phyloP scores from a whole-genome alignment of 345 rosid genomes.

The Cardiospermum halicacabum region DNA sequence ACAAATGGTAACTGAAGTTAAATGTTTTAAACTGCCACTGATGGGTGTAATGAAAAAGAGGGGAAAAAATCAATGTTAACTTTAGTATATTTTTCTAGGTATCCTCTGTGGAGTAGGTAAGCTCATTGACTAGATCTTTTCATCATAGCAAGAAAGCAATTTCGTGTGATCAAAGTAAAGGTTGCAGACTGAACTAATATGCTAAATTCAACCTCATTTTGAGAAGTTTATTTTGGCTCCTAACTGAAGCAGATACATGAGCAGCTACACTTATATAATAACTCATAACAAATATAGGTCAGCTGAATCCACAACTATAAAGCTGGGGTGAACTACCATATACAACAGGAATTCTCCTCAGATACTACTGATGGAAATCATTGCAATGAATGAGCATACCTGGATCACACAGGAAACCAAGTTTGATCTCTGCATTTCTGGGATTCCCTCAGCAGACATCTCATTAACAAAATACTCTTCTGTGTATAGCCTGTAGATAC shows the following conservation, averaged over 20 bases:
- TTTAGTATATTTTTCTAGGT: background rate
- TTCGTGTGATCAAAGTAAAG: background rate
- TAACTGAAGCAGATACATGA: background rate
- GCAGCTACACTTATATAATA: background rate
- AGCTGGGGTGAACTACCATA: background rate
- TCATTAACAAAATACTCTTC: conserved; percentile 76
- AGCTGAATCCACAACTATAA: background rate
- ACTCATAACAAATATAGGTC: background rate
- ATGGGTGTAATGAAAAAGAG: no score
- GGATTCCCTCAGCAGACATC: conserved; percentile 84
- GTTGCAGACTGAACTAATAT: background rate
- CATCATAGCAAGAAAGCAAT: background rate
- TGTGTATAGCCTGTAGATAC: conserved; percentile 60
- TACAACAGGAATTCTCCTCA: background rate
- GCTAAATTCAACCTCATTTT: background rate
- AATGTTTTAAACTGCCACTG: background rate
- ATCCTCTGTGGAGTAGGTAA: background rate
- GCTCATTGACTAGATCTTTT: background rate
- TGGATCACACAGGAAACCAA: conserved; percentile 88
- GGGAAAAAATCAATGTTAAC: background rate
- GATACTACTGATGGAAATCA: conserved; percentile 4
- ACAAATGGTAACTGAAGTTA: background rate
- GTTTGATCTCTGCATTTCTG: conserved; percentile 93
- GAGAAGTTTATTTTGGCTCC: background rate
- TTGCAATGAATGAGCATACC: conserved; percentile 36